Evolutionary conservation across 306 rosid species (phyloP).

Genomic region (Citrullus colocynthis): DNA sequence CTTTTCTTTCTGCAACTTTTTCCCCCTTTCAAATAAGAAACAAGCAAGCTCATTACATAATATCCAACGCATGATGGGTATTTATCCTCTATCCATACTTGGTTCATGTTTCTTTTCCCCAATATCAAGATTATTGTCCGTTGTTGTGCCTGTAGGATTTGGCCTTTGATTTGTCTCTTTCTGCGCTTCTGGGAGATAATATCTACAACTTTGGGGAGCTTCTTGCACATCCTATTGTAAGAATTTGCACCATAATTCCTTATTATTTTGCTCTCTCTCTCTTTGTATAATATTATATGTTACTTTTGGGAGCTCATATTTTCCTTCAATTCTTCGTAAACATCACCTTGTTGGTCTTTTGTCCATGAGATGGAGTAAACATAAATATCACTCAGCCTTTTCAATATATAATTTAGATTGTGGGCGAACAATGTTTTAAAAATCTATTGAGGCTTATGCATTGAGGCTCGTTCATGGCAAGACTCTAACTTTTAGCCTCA

Average conservation of each 20-base stretch:
- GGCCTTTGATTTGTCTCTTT: constrained; percentile 93
- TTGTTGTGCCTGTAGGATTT: constrained; percentile 48
- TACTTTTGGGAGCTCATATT: background rate
- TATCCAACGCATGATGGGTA: background rate
- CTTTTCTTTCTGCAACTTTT: background rate
- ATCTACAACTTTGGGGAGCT: constrained; percentile 98
- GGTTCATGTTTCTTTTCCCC: background rate
- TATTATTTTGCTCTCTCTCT: background rate
- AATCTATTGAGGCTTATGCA: no score
- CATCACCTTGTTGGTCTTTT: background rate
- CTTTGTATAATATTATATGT: background rate
- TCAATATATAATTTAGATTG: background rate
- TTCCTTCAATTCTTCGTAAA: background rate
- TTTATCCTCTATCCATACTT: background rate
- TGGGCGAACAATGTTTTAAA: background rate
- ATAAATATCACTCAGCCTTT: background rate
- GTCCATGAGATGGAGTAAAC: background rate
- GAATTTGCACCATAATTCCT: constrained; percentile 14
- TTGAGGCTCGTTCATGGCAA: no score
- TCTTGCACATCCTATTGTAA: constrained; percentile 95
- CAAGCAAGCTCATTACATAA: background rate
- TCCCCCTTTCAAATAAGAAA: background rate
- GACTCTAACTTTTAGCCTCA: no score
- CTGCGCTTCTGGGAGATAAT: constrained; percentile 95
- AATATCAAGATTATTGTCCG: background rate